A percentile compares a stretch with the other conserved stretches of the same genome.
Conservation (phyloP, 1,139 yeast genomes). For the Candida glucosophila region DNA sequence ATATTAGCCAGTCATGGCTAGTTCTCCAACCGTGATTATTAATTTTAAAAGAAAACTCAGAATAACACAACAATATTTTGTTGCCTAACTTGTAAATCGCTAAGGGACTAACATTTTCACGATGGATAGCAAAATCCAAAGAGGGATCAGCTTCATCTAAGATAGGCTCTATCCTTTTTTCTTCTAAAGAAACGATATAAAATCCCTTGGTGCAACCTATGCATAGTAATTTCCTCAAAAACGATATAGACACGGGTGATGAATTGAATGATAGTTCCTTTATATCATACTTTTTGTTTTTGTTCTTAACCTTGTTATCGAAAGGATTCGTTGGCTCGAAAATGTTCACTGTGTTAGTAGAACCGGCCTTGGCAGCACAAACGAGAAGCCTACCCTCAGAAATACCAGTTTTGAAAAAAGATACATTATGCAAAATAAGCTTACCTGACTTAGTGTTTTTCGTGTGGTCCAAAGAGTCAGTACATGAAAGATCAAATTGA, state of each 20-base stretch:
- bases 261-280: conserved; percentile 75
- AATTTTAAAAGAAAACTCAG: conserved; percentile 90
- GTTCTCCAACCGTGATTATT: conserved; percentile 96
- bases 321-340: conserved; percentile 66
- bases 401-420: conserved; percentile 86
- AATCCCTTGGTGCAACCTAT: conserved; percentile 96
- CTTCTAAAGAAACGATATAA: conserved; percentile 83
- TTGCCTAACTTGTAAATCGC: conserved; percentile 86
- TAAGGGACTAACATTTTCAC: conserved; percentile 75
- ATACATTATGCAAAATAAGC: conserved; percentile 74
- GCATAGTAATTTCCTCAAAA: conserved; percentile 79
- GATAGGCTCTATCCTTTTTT: conserved; percentile 64
- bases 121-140: conserved; percentile 85
- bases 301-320: conserved; percentile 50
- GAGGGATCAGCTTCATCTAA: conserved; percentile 96
- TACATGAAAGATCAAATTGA: conserved; percentile 67
- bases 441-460: conserved; percentile 70
- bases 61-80: conserved; percentile 78
- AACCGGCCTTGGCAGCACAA: conserved; percentile 78
- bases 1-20: conserved; percentile 86
- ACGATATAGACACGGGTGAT: conserved; percentile 88
- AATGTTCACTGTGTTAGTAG: conserved; percentile 70
- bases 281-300: conserved; percentile 62
- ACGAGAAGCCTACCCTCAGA: conserved; percentile 84
- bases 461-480: conserved; percentile 62